phyloP scores from a whole-genome alignment of 345 rosid species.

The Syzygium aqueum region DNA sequence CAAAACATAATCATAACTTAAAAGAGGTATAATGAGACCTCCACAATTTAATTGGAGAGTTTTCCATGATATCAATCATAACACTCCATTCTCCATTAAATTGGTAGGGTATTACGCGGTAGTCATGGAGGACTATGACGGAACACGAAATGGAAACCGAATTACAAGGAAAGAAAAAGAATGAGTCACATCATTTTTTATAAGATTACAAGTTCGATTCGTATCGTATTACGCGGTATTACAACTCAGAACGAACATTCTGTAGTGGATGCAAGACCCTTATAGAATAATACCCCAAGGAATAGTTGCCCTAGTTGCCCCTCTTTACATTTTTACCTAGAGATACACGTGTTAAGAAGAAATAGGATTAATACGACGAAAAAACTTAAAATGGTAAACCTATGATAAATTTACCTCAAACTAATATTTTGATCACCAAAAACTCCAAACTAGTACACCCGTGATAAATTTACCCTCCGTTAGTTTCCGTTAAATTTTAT shows the following conservation, averaged over 20 bases:
- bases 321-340: neutral
- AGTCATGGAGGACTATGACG: neutral
- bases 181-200: neutral
- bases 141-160: neutral
- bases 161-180: neutral
- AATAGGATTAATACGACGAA: too few species aligned
- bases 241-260: neutral
- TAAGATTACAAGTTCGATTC: neutral
- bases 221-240: rapidly evolving
- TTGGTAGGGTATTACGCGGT: neutral
- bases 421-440: too few species aligned
- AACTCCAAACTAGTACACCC: too few species aligned
- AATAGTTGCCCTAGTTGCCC: neutral
- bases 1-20: neutral
- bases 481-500: too few species aligned
- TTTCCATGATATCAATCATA: neutral
- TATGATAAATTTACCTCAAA: too few species aligned
- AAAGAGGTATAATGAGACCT: neutral
- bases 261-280: neutral
- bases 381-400: too few species aligned
- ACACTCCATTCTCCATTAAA: neutral
- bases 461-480: too few species aligned
- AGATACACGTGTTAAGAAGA: neutral
- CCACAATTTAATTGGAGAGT: neutral
- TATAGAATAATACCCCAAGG: neutral